Evolutionary conservation across 805 yeast genomes (phyloP).

Genomic region (Ogataea methanolica): DNA sequence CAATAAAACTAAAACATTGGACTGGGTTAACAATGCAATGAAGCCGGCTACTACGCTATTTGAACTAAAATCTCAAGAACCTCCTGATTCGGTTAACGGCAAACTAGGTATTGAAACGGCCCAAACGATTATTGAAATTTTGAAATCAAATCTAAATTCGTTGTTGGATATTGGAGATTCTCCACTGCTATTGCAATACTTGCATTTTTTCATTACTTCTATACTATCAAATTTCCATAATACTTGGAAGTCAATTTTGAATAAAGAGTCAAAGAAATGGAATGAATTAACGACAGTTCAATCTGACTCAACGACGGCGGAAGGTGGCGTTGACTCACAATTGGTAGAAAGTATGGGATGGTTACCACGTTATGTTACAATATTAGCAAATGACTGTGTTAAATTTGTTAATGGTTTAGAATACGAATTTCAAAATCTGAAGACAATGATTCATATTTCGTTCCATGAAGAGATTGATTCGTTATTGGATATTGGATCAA

Average conservation of each 20-base stretch:
- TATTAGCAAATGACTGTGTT: slow-evolving; percentile 29
- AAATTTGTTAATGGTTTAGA: slow-evolving; percentile 28
- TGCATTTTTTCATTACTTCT: slow-evolving; percentile 19
- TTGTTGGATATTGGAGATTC: slow-evolving; percentile 35
- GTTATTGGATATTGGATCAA: slow-evolving; percentile 14
- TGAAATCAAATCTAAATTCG: slow-evolving; percentile 27
- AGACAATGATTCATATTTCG: slow-evolving; percentile 17
- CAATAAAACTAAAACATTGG: slow-evolving; percentile 67
- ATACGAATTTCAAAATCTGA: slow-evolving; percentile 15
- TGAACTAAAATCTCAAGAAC: slow-evolving; percentile 61
- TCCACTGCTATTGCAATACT: slow-evolving; percentile 22
- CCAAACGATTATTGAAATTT: slow-evolving; percentile 20
- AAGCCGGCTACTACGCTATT: slow-evolving; percentile 44
- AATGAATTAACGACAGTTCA: slow-evolving; percentile 6
- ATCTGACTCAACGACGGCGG: slow-evolving; percentile 1
- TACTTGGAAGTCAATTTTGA: slow-evolving; percentile 17
- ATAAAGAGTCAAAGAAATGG: slow-evolving; percentile 17
- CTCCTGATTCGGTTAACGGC: slow-evolving; percentile 33
- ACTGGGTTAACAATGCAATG: slow-evolving; percentile 67
- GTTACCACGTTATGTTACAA: slow-evolving; percentile 28
- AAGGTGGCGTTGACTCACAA: slow-evolving; percentile 1
- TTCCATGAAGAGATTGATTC: slow-evolving; percentile 21
- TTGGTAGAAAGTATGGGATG: slow-evolving; percentile 18
- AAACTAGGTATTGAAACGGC: slow-evolving; percentile 28
- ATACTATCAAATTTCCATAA: slow-evolving; percentile 18